Conservation (phyloP, 495 filamentous ascomycete species). For the Penicillium maclennaniae region DNA sequence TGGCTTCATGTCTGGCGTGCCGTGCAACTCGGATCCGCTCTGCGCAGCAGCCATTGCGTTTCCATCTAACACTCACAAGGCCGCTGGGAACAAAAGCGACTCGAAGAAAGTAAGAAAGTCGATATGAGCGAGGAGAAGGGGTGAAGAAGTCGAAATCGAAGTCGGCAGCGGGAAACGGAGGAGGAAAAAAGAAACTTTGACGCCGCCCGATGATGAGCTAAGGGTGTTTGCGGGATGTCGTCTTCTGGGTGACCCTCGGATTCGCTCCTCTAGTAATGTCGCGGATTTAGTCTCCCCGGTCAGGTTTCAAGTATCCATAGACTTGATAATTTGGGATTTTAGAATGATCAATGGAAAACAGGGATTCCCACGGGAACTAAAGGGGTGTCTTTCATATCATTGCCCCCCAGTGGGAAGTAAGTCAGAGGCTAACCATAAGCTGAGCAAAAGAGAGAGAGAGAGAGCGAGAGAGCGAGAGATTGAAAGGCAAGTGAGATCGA, state of each 20-base stretch:
- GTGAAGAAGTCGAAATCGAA: conserved; percentile 1
- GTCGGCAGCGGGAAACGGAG: conserved; percentile 6
- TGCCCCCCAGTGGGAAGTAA: background rate
- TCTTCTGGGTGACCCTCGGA: conserved; percentile 16
- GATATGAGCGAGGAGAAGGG: conserved; percentile 7
- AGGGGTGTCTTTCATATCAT: background rate
- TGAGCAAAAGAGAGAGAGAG: too few species aligned
- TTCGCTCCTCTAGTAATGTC: conserved; percentile 16
- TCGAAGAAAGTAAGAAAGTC: conserved; percentile 3
- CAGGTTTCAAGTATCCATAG: background rate
- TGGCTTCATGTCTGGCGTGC: conserved; percentile 52
- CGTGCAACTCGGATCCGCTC: conserved; percentile 47
- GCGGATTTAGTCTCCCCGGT: background rate
- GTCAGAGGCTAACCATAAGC: conserved; percentile 8
- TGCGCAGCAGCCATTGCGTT: conserved; percentile 47
- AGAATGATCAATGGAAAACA: background rate
- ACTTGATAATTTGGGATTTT: background rate
- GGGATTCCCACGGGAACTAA: background rate
- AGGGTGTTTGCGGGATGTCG: conserved; percentile 42
- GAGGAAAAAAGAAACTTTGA: conserved; percentile 22
- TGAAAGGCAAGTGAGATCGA: conserved; percentile 1
- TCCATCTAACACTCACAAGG: conserved; percentile 37
- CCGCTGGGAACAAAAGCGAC: conserved; percentile 10
- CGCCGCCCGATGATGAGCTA: conserved; percentile 34
- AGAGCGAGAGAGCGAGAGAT: too few species aligned